These are phyloP conservation scores for Cladosporium sp. DNA, from an alignment of 2,329 filamentous ascomycete species.

Conservation along the genomic window DNA sequence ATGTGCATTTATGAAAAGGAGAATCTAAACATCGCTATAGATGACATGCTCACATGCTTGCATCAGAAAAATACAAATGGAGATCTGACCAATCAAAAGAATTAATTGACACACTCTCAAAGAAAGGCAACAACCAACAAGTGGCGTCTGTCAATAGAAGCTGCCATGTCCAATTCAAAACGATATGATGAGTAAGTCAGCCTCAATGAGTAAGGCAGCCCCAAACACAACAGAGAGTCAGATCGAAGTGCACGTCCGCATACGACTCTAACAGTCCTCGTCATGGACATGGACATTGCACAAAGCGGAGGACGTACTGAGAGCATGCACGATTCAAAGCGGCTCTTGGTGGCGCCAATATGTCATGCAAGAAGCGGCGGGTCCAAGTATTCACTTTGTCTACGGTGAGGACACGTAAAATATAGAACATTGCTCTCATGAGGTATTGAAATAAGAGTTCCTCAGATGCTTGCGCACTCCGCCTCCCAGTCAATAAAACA, in stretches of 20 bases:
- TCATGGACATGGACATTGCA: not conserved
- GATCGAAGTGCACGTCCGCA: not conserved
- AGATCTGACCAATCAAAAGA: not conserved
- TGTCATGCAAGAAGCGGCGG: not conserved
- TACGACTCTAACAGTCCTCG: not conserved
- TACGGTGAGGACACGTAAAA: not conserved
- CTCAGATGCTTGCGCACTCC: not conserved
- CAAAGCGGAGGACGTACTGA: not conserved
- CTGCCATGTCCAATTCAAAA: not conserved
- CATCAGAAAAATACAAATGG: not conserved
- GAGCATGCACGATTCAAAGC: not conserved
- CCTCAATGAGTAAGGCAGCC: not conserved
- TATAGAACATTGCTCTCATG: not conserved
- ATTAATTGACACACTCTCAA: not conserved
- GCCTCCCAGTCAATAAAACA: not conserved
- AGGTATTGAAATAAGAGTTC: not conserved
- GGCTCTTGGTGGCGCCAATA: not conserved
- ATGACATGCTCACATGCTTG: not conserved
- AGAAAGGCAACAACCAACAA: not conserved
- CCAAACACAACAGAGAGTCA: not conserved
- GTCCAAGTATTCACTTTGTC: not conserved
- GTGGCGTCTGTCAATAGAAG: not conserved
- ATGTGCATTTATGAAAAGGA: not conserved
- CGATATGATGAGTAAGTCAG: not conserved
- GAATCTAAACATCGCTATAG: not conserved